Percentiles rank a stretch among this genome's conserved stretches.
Conservation (phyloP, 148 eudicot genomes). For the Spergularia marina region DNA sequence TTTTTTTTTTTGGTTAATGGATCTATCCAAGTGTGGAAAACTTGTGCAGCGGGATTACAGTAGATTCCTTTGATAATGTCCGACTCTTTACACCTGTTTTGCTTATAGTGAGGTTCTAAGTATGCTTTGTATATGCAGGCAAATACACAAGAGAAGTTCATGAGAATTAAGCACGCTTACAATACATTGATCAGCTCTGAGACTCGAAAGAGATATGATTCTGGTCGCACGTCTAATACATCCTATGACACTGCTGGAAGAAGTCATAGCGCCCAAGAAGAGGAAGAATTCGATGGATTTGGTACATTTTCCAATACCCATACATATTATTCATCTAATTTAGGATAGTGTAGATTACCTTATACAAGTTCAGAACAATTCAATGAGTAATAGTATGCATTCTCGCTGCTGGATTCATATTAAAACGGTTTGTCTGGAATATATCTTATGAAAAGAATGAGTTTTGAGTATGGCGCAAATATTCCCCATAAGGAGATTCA, state of each 20-base stretch:
- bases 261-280: slow-evolving; percentile 53
- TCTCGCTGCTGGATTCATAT: background rate
- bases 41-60: no score
- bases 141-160: slow-evolving; percentile 87
- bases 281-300: slow-evolving; percentile 91
- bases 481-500: background rate
- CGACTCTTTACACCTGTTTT: background rate
- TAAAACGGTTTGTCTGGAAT: no score
- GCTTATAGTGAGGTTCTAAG: background rate
- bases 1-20: no score
- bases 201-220: slow-evolving; percentile 54
- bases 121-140: slow-evolving; percentile 40
- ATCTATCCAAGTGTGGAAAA: no score
- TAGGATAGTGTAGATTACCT: background rate
- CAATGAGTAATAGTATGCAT: background rate
- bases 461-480: background rate
- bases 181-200: slow-evolving; percentile 74
- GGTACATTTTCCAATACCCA: slow-evolving; percentile 41
- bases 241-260: slow-evolving; percentile 61
- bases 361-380: background rate
- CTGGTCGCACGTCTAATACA: slow-evolving; percentile 45
- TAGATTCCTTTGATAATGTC: no score
- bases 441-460: background rate
- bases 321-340: background rate
- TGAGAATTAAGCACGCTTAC: slow-evolving; percentile 98